Evolutionary conservation across 1,284 basidiomycete species (phyloP).

Genomic region (Wolfiporia cocos): DNA sequence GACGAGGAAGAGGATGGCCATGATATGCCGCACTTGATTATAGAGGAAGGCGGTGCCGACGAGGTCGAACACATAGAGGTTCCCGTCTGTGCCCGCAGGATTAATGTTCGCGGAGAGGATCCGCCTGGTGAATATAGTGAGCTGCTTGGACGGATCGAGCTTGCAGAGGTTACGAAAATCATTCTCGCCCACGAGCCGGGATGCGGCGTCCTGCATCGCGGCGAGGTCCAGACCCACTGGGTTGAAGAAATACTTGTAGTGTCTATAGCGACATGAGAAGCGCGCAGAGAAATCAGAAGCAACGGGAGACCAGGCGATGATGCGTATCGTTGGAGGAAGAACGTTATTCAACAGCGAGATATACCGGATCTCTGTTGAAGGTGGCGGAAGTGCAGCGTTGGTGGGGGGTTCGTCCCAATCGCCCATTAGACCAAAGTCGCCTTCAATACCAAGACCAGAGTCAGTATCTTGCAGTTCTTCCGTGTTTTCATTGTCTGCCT

Average conservation of each 20-base stretch:
- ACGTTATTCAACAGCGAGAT: slow-evolving; percentile 83
- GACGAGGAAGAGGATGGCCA: slow-evolving; percentile 88
- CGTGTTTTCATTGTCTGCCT: background rate
- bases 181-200: slow-evolving; percentile 79
- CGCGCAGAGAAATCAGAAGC: slow-evolving; percentile 77
- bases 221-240: slow-evolving; percentile 58
- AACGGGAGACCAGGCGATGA: slow-evolving; percentile 97
- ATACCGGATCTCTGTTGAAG: slow-evolving; percentile 65
- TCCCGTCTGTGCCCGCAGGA: slow-evolving; percentile 29
- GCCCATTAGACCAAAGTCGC: slow-evolving; percentile 22
- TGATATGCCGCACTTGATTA: slow-evolving; percentile 96
- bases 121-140: slow-evolving; percentile 68
- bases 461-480: background rate
- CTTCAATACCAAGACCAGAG: slow-evolving; percentile 18
- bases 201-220: slow-evolving; percentile 76
- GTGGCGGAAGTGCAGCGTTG: slow-evolving; percentile 22
- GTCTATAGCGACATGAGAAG: slow-evolving; percentile 82
- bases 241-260: slow-evolving; percentile 98
- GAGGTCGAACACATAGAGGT: slow-evolving; percentile 79
- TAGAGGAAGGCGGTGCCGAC: slow-evolving; percentile 90
- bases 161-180: slow-evolving; percentile 97
- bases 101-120: slow-evolving; percentile 64
- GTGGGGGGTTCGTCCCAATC: slow-evolving; percentile 25
- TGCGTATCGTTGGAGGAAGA: slow-evolving; percentile 83
- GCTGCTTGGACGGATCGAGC: slow-evolving; percentile 92